Conservation (phyloP, 805 yeast genomes). For the Cyberlindnera maritima region DNA sequence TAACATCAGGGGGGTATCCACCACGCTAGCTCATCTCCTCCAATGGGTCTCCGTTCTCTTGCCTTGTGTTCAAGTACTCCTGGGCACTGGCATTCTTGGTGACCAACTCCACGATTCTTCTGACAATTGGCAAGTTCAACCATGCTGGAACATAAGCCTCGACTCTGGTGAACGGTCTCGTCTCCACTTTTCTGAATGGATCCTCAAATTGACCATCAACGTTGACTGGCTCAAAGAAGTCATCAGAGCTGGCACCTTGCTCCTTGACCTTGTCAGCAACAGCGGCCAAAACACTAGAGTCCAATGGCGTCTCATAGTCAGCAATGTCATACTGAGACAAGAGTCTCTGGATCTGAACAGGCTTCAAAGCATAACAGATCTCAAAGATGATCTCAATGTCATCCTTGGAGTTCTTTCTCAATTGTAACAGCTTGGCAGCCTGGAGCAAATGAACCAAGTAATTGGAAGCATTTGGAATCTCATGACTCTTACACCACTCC, state of each 20-base stretch:
- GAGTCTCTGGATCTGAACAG: slow-evolving; percentile 92
- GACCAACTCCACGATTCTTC: slow-evolving; percentile 84
- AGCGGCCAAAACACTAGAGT: slow-evolving; percentile 72
- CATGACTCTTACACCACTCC: slow-evolving; percentile 98
- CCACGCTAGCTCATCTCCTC: slow-evolving; percentile 1
- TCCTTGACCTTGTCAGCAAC: slow-evolving; percentile 78
- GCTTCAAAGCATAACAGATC: slow-evolving; percentile 89
- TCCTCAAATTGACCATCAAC: slow-evolving; percentile 77
- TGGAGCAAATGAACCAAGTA: slow-evolving; percentile 85
- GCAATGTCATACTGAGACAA: slow-evolving; percentile 87
- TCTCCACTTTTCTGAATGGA: slow-evolving; percentile 72
- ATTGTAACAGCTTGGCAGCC: slow-evolving; percentile 88
- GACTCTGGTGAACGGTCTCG: slow-evolving; percentile 75
- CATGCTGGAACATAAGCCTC: slow-evolving; percentile 95
- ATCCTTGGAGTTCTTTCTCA: slow-evolving; percentile 82
- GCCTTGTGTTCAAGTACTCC: slow-evolving; percentile 37
- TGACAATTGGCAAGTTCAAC: slow-evolving; percentile 83
- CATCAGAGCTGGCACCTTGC: slow-evolving; percentile 52
- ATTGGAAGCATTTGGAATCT: slow-evolving; percentile 80
- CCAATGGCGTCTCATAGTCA: slow-evolving; percentile 91
- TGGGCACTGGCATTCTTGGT: slow-evolving; percentile 78
- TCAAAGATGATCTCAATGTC: slow-evolving; percentile 92
- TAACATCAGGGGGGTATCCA: neutral
- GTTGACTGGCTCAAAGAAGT: slow-evolving; percentile 67
- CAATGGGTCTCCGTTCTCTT: slow-evolving; percentile 19